These are phyloP conservation scores for Pseudotsuga menziesii DNA, from an alignment of 75 land plant species.

Conservation along the genomic window DNA sequence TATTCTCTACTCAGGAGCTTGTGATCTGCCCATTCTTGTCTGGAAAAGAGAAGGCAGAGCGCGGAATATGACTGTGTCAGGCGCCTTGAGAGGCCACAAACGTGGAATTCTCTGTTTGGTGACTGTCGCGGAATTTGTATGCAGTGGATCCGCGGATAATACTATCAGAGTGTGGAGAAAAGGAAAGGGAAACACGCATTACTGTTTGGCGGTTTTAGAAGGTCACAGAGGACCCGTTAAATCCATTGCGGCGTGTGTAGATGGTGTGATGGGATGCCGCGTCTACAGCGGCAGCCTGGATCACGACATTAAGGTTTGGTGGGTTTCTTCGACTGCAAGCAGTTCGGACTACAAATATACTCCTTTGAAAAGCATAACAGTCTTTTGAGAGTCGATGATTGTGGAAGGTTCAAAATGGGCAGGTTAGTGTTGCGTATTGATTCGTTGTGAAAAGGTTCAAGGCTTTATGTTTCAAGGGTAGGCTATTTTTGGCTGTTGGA, in stretches of 20 bases:
- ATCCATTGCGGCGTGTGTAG: too few species aligned
- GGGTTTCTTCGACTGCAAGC: too few species aligned
- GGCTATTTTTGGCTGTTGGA: too few species aligned
- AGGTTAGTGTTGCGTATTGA: too few species aligned
- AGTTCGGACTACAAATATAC: too few species aligned
- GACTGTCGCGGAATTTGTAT: background rate
- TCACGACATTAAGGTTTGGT: background rate
- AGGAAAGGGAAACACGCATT: background rate
- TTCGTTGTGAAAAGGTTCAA: too few species aligned
- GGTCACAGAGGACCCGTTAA: background rate
- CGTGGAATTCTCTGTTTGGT: constrained; percentile 11
- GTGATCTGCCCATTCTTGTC: background rate
- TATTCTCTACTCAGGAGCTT: constrained; percentile 9
- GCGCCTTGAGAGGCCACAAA: constrained; percentile 9
- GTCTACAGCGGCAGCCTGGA: too few species aligned
- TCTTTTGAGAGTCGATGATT: too few species aligned
- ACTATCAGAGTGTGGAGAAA: constrained; percentile 16
- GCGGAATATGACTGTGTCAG: background rate
- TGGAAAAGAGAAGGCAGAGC: background rate
- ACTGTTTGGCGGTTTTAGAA: background rate
- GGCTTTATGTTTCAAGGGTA: too few species aligned
- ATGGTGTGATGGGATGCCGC: too few species aligned
- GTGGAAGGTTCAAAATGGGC: too few species aligned
- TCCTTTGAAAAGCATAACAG: too few species aligned
- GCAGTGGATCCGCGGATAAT: constrained; percentile 19